Conservation (phyloP, 1,284 basidiomycete species). For the Sporisorium scitamineum region DNA sequence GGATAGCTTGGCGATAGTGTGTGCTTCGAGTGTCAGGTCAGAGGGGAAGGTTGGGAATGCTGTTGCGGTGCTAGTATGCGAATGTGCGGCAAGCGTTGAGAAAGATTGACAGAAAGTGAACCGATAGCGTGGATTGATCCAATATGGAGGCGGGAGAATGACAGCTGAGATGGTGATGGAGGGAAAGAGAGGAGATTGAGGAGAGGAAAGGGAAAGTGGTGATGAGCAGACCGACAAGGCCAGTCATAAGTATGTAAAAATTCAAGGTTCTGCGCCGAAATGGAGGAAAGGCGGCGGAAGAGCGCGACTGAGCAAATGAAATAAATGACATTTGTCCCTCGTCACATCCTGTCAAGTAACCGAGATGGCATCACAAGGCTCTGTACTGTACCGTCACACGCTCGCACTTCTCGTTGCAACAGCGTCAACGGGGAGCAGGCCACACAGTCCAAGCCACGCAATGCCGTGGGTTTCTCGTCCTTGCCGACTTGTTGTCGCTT, state of each 20-base stretch:
- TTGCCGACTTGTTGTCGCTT: neutral
- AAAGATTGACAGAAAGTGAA: neutral
- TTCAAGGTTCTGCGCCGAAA: too few species aligned
- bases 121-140: neutral
- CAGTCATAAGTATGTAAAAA: neutral
- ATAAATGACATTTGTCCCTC: too few species aligned
- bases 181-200: neutral
- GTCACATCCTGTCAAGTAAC: conserved; percentile 4
- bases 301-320: conserved; percentile 5
- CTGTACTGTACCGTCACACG: neutral
- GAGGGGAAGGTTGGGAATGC: too few species aligned
- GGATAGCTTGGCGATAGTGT: neutral
- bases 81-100: neutral
- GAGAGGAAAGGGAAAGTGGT: neutral
- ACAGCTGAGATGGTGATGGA: neutral
- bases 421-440: too few species aligned
- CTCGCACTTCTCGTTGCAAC: neutral
- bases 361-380: neutral
- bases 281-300: neutral
- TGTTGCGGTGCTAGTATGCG: conserved; percentile 2
- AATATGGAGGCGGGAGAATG: too few species aligned
- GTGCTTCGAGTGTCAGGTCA: neutral
- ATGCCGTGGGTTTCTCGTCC: conserved; percentile 15
- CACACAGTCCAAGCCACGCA: conserved; percentile 19
- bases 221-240: neutral